Evolutionary conservation across 169 alveolate genomes (phyloP).

Genomic region (Fabrea salina): DNA sequence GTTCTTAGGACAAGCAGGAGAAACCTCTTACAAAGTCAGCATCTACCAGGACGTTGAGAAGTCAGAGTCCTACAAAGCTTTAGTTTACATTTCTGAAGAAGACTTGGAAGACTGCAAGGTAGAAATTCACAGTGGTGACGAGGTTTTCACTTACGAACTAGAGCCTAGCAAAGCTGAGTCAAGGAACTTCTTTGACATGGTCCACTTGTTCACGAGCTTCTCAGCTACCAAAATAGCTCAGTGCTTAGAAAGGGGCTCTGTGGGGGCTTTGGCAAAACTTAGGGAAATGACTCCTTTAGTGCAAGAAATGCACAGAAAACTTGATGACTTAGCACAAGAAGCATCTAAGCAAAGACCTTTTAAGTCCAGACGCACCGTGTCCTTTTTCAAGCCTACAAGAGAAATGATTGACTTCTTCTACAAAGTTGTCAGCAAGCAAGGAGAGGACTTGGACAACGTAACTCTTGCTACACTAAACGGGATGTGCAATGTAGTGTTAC

Average conservation of each 20-base stretch:
- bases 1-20: not conserved
- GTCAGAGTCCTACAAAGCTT: not conserved
- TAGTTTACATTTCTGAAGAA: constrained; percentile 27
- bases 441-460: constrained; percentile 22
- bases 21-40: not conserved
- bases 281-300: not conserved
- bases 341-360: not conserved
- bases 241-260: not conserved
- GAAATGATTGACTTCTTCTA: not conserved
- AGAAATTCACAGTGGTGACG: constrained; percentile 15
- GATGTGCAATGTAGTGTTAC: not conserved
- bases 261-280: not conserved
- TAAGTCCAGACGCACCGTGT: not conserved
- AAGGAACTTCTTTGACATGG: not conserved
- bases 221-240: not conserved
- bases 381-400: not conserved
- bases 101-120: constrained; percentile 25
- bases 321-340: not conserved
- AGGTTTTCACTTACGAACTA: not conserved
- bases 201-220: not conserved
- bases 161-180: not conserved
- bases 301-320: constrained; percentile 13
- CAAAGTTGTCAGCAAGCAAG: not conserved
- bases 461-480: not conserved
- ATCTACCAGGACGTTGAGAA: not conserved